phyloP scores from a whole-genome alignment of 2,329 filamentous ascomycete species.

The Xylariaceae sp. region DNA sequence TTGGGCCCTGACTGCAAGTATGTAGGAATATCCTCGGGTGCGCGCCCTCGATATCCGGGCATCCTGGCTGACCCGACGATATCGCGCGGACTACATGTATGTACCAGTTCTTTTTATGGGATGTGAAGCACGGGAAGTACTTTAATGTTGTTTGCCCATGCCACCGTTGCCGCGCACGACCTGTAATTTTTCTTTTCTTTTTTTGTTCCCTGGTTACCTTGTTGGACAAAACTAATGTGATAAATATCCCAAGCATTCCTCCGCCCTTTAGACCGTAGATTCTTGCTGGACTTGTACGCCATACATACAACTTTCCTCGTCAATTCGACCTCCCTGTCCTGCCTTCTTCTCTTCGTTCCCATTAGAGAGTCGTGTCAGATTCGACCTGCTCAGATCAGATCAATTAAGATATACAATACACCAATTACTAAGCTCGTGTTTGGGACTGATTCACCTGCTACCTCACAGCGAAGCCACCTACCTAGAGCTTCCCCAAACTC shows the following conservation, averaged over 20 bases:
- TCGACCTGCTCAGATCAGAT: slow-evolving; percentile 1
- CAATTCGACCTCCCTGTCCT: slow-evolving; percentile 1
- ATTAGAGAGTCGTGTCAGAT: not conserved
- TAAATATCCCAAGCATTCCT: slow-evolving; percentile 16
- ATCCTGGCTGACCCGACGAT: not conserved
- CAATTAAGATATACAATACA: not conserved
- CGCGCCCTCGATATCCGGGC: no score
- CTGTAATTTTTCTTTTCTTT: slow-evolving; percentile 3
- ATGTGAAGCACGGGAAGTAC: not conserved
- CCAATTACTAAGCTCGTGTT: not conserved
- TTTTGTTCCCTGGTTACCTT: not conserved
- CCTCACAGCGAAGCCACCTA: slow-evolving; percentile 15
- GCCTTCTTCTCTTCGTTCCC: not conserved
- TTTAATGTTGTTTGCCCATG: slow-evolving; percentile 5
- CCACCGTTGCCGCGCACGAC: slow-evolving; percentile 1
- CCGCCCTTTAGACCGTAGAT: no score
- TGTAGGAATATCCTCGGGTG: no score
- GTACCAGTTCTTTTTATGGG: not conserved
- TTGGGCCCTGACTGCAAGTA: no score
- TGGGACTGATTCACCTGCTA: slow-evolving; percentile 19
- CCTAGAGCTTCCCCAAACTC: slow-evolving; percentile 17
- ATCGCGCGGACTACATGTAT: no score
- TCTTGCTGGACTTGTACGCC: not conserved
- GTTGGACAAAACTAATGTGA: slow-evolving; percentile 3
- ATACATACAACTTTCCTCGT: not conserved